Conservation (phyloP, 1,139 yeast genomes). For the Suhomyces panamericanus region DNA sequence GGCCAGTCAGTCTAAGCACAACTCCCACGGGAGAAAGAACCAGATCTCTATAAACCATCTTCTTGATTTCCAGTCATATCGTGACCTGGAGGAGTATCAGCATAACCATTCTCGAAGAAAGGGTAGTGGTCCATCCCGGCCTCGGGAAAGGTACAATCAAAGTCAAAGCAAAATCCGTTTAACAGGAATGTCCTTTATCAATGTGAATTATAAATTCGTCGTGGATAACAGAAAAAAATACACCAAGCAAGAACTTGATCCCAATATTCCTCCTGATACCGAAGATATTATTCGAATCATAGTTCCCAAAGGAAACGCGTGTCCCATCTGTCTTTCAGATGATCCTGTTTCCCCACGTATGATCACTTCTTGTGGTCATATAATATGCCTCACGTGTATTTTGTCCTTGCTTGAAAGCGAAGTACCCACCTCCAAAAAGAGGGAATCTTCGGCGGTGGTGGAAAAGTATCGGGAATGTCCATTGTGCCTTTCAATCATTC, state of each 20-base stretch:
- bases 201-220: slow-evolving; percentile 81
- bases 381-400: slow-evolving; percentile 81
- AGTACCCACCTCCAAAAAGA: slow-evolving; percentile 40
- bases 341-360: slow-evolving; percentile 90
- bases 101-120: slow-evolving; percentile 20
- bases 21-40: slow-evolving; percentile 44
- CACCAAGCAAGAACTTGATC: slow-evolving; percentile 60
- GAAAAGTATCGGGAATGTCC: slow-evolving; percentile 79
- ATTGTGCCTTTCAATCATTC: slow-evolving; percentile 69
- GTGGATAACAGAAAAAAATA: slow-evolving; percentile 64
- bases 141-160: slow-evolving; percentile 1
- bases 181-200: slow-evolving; percentile 73
- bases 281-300: slow-evolving; percentile 67
- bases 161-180: slow-evolving; percentile 36
- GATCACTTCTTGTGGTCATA: slow-evolving; percentile 89
- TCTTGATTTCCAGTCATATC: slow-evolving; percentile 57
- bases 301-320: slow-evolving; percentile 70
- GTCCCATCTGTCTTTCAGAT: slow-evolving; percentile 90
- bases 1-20: slow-evolving; percentile 1
- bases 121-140: slow-evolving; percentile 3
- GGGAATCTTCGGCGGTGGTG: slow-evolving; percentile 38
- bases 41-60: slow-evolving; percentile 64
- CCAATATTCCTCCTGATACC: slow-evolving; percentile 70
- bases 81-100: slow-evolving; percentile 49
- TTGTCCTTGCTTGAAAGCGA: slow-evolving; percentile 68